Percentiles rank a stretch among this genome's conserved stretches.
phyloP scores from a whole-genome alignment of 2,329 filamentous ascomycete genomes.

The Xylariaceae sp. region DNA sequence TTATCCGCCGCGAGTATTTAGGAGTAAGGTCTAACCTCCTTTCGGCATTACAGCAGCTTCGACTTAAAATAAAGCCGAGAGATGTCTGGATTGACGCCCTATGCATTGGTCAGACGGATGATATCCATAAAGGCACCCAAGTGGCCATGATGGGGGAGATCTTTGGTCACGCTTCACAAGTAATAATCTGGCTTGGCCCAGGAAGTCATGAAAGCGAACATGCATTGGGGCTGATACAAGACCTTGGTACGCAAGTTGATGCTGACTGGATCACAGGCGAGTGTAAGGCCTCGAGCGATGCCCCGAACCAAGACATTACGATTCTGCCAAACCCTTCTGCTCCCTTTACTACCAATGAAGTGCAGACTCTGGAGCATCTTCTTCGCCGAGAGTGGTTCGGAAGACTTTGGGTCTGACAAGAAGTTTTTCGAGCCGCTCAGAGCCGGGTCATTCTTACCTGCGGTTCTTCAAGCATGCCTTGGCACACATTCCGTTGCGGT shows the following conservation, averaged over 20 bases:
- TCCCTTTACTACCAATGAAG: not conserved
- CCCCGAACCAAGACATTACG: not conserved
- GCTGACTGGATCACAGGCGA: not conserved
- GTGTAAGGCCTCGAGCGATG: not conserved
- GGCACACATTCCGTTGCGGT: not conserved
- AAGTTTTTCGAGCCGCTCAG: not conserved
- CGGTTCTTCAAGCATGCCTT: not conserved
- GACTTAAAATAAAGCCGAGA: not conserved
- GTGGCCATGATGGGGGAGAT: constrained; percentile 6
- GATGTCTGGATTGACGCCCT: constrained; percentile 10
- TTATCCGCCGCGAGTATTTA: not conserved
- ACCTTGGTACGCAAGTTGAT: not conserved
- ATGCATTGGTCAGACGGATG: constrained; percentile 4
- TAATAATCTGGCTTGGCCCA: constrained; percentile 2
- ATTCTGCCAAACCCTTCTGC: not conserved
- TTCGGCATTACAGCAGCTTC: not conserved
- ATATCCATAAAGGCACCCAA: constrained; percentile 1
- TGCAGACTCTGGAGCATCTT: not conserved
- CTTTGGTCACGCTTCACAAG: constrained; percentile 9
- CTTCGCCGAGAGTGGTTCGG: not conserved
- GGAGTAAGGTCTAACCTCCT: not conserved
- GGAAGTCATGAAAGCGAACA: not conserved
- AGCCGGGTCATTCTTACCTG: not conserved
- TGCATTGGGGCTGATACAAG: not conserved
- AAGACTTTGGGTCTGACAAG: not conserved